Evolutionary conservation across 495 filamentous ascomycete genomes (phyloP), one percentile per base, ranked within the genome.

Genomic region (Staphylotrichum longicolle): DNA sequence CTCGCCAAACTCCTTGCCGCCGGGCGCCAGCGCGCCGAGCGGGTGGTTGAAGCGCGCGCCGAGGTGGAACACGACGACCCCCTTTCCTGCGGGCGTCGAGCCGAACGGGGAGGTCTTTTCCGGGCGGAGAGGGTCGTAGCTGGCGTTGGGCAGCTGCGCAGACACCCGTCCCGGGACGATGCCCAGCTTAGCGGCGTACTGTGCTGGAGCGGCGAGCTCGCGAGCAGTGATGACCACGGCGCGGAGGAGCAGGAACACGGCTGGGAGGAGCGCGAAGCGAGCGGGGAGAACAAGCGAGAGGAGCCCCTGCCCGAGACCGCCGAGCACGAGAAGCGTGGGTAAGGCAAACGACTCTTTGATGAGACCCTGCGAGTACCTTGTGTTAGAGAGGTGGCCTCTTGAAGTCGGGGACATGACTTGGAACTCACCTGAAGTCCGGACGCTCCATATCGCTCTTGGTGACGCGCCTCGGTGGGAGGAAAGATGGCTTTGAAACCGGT

Each of bases 261-360:
- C 42, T 42, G 61, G 70, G 58, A 80, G 15, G 58, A 76, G 50
- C 63, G 78, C 66, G 69, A 69, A 65, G 39, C 66, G 65, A 34
- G 57, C 60, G 0, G 77, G 74, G 68, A 79, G 60, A 69, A 80
- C 15, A 14, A 75, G 54, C 34, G 72, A 72, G 11, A 77, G 50
- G 6, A 73, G 7, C n/a, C 62, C 68, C 63, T 82, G 79, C 7
- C 65, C 54, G 33, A 75, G 33, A 27, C 75, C 80, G n/a, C 79
- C 80, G 7, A 82, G 34, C 15, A 73, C 61, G 30, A 83, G 66
- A 69, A 79, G 75, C 34, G 75, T 77, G 11, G 71, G 64, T 15
- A 81, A 52, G 33, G 68, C 67, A 52, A 81, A 65, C 12, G 48
- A 33, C 40, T 68, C 58, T 58, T 72, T 70, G 30, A 69, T 30